A percentile compares a stretch with the other conserved stretches of the same genome.
These are phyloP conservation scores for Thymus mandschuricus DNA, from an alignment of 257 asterid species.

Conservation along the genomic window DNA sequence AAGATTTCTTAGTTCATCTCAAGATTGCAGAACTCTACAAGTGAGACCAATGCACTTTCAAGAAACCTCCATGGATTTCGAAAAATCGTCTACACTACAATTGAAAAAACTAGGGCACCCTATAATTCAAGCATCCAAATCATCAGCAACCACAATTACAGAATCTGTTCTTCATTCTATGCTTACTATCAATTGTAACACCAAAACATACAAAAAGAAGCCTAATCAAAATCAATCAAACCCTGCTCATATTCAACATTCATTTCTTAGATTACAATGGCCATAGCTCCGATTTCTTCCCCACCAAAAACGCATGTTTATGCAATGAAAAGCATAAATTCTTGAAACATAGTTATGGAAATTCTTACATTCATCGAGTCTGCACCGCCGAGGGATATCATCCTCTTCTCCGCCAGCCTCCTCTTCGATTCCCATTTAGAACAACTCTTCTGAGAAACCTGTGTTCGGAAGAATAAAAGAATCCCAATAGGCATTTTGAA, in stretches of 20 bases:
- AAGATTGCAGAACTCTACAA: background rate
- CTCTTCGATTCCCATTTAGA: constrained; percentile 28
- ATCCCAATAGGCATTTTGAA: background rate
- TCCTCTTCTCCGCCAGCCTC: constrained; percentile 35
- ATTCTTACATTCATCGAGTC: constrained; percentile 25
- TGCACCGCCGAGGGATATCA: constrained; percentile 10
- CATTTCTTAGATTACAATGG: too few species aligned
- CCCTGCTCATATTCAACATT: background rate
- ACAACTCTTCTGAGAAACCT: constrained; percentile 12
- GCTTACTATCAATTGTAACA: background rate
- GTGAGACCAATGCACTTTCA: background rate
- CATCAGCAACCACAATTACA: too few species aligned
- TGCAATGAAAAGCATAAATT: background rate
- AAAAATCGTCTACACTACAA: too few species aligned
- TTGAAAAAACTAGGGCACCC: too few species aligned
- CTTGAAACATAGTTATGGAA: background rate
- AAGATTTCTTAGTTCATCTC: background rate
- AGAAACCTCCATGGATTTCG: background rate
- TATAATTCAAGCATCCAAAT: too few species aligned
- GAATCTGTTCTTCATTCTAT: background rate
- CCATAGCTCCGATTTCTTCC: background rate
- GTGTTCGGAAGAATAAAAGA: background rate
- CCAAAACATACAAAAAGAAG: background rate
- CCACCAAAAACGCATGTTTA: background rate
- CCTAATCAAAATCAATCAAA: background rate